Base-by-base conservation (phyloP, 108 stramenopile species). In the Poteriospumella lacustris region DNA sequence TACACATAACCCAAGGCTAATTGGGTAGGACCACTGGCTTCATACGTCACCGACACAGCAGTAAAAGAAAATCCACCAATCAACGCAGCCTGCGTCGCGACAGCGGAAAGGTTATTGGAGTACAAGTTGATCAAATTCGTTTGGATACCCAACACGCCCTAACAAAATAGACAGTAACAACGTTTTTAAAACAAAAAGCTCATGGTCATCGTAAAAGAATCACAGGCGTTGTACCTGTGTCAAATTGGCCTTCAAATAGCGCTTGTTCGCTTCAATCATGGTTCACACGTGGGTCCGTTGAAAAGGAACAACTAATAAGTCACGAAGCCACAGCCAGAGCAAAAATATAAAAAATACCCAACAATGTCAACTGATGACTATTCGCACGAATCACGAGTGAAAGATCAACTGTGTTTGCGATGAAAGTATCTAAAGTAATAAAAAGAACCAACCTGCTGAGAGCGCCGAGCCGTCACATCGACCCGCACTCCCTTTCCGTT, bases 91-190 rank as follows among this genome's bases (percentile, higher is more conserved):
- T 73, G 70, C 3, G 70, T 73, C 3, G 44, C 70, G 31, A 73
- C 24, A 5, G 70, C 70, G 42, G 24, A 29, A 3, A 73, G 33
- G 33, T 73, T 73, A 73, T 56, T 5, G 19, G 70, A 29, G 36
- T 73, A 73, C 31, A 73, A 34, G 9, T 39, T 19, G 31, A 73
- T 73, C 3, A 73, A 24, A 52, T 44, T 73, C 9, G 47, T 12
- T 38, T 73, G 70, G 5, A 73, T 73, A 3, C 47, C 70, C 31
- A 73, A 73, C 31, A 73, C 70, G 5, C 70, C 70, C 40, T 67
- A 40, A 12, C 39, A 9, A 40, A 12, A 67, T 67, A 19, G 15
- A 52, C n/a, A n/a, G n/a, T n/a, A n/a, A n/a, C n/a, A n/a, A n/a
- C n/a, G n/a, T n/a, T n/a, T n/a, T n/a, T n/a, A n/a, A n/a, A n/a